These are phyloP conservation scores for Grammothele lineata DNA, from an alignment of 768 basidiomycete species.

Conservation along the genomic window DNA sequence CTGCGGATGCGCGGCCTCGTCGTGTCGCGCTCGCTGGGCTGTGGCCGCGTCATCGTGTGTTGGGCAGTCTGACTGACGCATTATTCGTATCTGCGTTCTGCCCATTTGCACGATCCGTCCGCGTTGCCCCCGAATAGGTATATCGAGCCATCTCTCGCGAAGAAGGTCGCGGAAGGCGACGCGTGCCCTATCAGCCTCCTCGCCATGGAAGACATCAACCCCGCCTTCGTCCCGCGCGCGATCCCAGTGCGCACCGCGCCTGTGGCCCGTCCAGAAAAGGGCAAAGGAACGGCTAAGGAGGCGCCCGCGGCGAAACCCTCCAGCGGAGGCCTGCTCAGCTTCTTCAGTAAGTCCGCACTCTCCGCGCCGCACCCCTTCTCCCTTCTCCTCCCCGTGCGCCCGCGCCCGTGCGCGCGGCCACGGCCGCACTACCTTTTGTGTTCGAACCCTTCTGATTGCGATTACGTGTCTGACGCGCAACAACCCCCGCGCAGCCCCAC, in stretches of 20 bases:
- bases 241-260: slow-evolving; percentile 11
- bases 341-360: slow-evolving; percentile 51
- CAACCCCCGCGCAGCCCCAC: slow-evolving; percentile 14
- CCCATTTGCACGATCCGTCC: background rate
- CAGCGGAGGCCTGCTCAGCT: slow-evolving; percentile 44
- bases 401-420: too few relatives aligned
- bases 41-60: background rate
- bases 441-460: background rate
- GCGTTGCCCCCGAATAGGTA: slow-evolving; percentile 39
- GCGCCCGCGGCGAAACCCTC: slow-evolving; percentile 18
- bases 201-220: slow-evolving; percentile 79
- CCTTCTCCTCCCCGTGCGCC: too few relatives aligned
- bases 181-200: slow-evolving; percentile 63
- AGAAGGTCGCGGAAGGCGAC: slow-evolving; percentile 61
- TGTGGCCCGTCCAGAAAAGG: slow-evolving; percentile 16
- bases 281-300: slow-evolving; percentile 42
- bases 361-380: background rate
- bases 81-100: background rate
- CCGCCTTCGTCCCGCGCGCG: slow-evolving; percentile 51
- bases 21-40: background rate
- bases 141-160: slow-evolving; percentile 60
- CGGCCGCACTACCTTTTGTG: slow-evolving; percentile 10
- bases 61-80: too few relatives aligned
- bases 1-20: slow-evolving; percentile 1
- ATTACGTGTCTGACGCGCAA: slow-evolving; percentile 13